These are phyloP conservation scores for Hypoxylon intermedium DNA, from an alignment of 495 filamentous ascomycete species.

Conservation along the genomic window DNA sequence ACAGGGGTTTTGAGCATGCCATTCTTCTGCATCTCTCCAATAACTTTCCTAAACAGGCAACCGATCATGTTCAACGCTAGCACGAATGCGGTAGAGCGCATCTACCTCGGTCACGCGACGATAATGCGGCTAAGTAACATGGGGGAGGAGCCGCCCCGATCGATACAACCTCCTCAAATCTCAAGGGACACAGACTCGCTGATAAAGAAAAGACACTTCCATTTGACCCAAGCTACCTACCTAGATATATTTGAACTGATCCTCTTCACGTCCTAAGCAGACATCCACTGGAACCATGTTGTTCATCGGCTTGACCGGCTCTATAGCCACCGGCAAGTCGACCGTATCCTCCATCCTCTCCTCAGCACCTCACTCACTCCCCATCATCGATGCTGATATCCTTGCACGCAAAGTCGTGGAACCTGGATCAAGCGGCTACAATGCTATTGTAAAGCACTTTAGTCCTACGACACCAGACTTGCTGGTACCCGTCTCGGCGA, in stretches of 20 bases:
- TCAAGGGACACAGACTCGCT: too few relatives aligned
- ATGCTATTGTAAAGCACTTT: constrained; percentile 80
- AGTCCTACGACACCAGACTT: constrained; percentile 81
- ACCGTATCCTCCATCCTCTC: constrained; percentile 88
- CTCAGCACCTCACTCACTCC: constrained; percentile 79
- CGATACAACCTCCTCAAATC: too few relatives aligned
- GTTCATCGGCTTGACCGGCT: constrained; percentile 94
- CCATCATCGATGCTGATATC: constrained; percentile 93
- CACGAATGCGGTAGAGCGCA: constrained; percentile 6
- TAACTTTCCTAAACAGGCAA: constrained; percentile 8
- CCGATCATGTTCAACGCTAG: constrained; percentile 9
- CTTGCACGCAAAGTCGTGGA: constrained; percentile 90
- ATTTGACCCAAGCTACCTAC: too few relatives aligned
- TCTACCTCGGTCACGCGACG: constrained; percentile 9
- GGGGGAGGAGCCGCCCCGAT: background rate
- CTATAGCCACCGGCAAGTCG: constrained; percentile 97
- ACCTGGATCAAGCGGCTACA: constrained; percentile 84
- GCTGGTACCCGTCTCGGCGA: constrained; percentile 61
- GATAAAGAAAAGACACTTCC: too few relatives aligned
- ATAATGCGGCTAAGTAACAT: constrained; percentile 32
- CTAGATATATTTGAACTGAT: background rate
- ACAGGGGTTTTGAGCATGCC: too few relatives aligned
- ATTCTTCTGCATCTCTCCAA: too few relatives aligned
- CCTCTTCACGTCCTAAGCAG: background rate
- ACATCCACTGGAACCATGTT: constrained; percentile 68